Conservation (phyloP, 225 moss, liverwort and hornwort species). For the Rhytidiadelphus loreus region DNA sequence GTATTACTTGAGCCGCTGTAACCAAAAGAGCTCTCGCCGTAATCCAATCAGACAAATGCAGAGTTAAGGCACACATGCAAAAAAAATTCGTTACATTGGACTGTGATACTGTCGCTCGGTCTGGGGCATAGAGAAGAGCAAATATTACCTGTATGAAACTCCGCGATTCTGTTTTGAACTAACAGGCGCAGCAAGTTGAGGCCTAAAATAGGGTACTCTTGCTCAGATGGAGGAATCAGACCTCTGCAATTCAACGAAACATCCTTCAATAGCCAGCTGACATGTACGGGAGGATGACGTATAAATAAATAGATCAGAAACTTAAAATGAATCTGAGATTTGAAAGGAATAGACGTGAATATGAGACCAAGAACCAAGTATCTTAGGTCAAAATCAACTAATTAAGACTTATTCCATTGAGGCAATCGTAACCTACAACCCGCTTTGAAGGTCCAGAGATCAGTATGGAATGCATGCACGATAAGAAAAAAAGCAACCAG, state of each 20-base stretch:
- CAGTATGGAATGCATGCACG: background rate
- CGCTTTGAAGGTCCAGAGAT: background rate
- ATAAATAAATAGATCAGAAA: background rate
- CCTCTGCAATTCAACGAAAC: conserved; percentile 30
- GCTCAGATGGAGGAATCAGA: conserved; percentile 49
- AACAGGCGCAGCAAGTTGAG: conserved; percentile 74
- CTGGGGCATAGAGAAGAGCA: background rate
- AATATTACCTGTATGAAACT: conserved; percentile 62
- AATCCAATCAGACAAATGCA: background rate
- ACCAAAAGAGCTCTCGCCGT: background rate
- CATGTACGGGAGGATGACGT: background rate
- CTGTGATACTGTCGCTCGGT: background rate
- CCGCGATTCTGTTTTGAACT: conserved; percentile 80
- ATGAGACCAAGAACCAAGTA: background rate
- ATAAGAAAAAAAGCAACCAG: background rate
- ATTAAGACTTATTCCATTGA: background rate
- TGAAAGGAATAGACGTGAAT: background rate
- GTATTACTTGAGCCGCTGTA: background rate
- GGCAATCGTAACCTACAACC: background rate
- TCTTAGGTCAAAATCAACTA: background rate
- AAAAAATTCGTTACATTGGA: background rate
- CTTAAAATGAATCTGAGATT: background rate
- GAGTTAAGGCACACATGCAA: background rate
- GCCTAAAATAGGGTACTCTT: conserved; percentile 79
- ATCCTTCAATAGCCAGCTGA: background rate